Evolutionary conservation across 1,284 basidiomycete genomes (phyloP), one percentile per base, ranked within the genome.

Genomic region (Pseudozyma hubeiensis): DNA sequence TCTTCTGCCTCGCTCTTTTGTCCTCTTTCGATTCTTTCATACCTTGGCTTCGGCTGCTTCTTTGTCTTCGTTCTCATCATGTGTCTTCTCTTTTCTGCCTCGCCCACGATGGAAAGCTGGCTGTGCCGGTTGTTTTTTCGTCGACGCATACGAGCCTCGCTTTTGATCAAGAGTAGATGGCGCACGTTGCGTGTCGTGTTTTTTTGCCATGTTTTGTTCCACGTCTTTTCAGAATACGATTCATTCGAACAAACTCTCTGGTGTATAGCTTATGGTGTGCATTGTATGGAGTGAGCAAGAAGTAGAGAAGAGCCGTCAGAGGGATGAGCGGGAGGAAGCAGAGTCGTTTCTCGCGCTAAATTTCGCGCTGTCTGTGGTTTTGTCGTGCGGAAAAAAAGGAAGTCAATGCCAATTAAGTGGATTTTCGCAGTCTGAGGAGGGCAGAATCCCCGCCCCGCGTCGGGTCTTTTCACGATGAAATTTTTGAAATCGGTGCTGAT

Each of bases 391-490:
- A 2, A 41, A n/a, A 41, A 14, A 10, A 35, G 13, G 13, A 13
- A 35, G 34, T 7, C 13, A 13, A 13, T 35, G 7, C 34, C 13
- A 7, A 13, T 7, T 13, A 35, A 35, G 35, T 14, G 35, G 8
- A 14, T 37, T 24, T 19, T 13, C 1, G 24, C 24, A 24, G 24
- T 24, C 2, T 4, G 4, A 2, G 24, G 24, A 24, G 24, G 1
- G 24, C 24, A 24, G 24, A 24, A 24, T 24, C 24, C 24, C 24
- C 24, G 24, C 24, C 24, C 24, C 24, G 24, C 1, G 24, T 24
- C 24, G 24, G 24, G 24, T 24, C 35, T 31, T 53, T 53, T 53
- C 52, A 53, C 52, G 52, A 40, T 53, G 52, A 53, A 44, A 43
- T 44, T 29, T 17, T 34, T 16, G 7, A 41, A 14, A 17, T 10